Base-by-base conservation (phyloP, 306 rosid species). In the Morella rubra region DNA sequence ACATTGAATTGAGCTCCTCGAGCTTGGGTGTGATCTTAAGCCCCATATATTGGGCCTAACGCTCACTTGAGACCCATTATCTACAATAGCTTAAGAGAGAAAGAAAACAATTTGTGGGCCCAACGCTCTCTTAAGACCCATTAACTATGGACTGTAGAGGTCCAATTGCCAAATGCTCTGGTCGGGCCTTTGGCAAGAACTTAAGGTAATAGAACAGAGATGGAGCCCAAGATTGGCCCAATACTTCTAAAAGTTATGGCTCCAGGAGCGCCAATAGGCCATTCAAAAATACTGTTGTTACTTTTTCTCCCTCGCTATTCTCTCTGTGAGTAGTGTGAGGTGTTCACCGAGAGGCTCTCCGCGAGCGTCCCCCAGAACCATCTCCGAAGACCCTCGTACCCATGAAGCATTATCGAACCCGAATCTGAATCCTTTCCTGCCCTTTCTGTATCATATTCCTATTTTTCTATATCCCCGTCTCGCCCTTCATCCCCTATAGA, bases 281-380 rank as follows among this genome's bases (percentile, higher is more conserved):
- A 61, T 69, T 85, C 84, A 82, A 82, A 85, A 68, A n/a, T n/a
- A n/a, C n/a, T n/a, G n/a, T 59, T 51, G 37, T 32, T 69, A 20
- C 15, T 9, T 19, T 49, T 49, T 52, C 44, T 18, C 60, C 68
- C 70, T 74, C 83, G 19, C 70, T 15, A 62, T 37, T 37, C 50
- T 65, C 70, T 18, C 45, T 19, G 64, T 1, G 40, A 22, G 64
- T 22, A 37, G 37, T 11, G 67, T 24, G 44, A 9, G 5, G 44
- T 27, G 67, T 60, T 14, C 42, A 60, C 44, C 41, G 67, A 27
- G 67, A 12, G 18, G 6, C n/a, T 20, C 37, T 59, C 66, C 15
- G 66, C 42, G 41, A 24, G 42, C 22, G 16, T 5, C 18, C 11
- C 19, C 32, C 55, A 7, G 20, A 24, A 19, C 7, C 7, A 49